Evolutionary conservation across 345 rosid species (phyloP).

Genomic region (Syzygium aromaticum): DNA sequence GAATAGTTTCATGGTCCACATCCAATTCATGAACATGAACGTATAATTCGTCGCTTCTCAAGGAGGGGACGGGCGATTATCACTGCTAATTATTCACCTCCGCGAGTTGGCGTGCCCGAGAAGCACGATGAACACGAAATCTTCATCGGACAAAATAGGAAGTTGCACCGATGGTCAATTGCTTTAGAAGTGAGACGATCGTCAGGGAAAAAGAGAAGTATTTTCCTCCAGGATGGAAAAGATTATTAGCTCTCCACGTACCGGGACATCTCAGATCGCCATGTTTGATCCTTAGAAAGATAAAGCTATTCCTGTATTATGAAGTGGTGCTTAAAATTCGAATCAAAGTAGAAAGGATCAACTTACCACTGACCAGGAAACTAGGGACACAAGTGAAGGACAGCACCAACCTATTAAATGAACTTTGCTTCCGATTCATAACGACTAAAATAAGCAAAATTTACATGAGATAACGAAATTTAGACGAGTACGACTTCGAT

Average conservation of each 20-base stretch:
- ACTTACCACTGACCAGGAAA: background rate
- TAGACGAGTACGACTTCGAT: background rate
- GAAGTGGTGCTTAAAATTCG: background rate
- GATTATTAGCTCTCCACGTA: background rate
- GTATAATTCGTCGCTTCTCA: background rate
- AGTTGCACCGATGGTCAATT: background rate
- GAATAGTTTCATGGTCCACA: background rate
- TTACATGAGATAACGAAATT: background rate
- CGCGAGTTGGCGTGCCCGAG: background rate
- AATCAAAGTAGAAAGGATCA: background rate
- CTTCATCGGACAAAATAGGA: background rate
- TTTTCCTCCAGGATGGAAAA: background rate
- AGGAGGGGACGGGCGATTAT: background rate
- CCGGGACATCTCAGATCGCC: background rate
- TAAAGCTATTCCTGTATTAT: background rate
- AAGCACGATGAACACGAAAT: background rate
- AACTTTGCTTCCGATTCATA: background rate
- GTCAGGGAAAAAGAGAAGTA: background rate
- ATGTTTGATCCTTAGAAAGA: background rate
- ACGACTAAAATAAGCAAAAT: background rate
- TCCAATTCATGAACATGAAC: background rate
- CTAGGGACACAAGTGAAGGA: background rate
- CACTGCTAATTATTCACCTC: background rate
- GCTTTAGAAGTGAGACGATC: background rate
- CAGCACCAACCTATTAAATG: background rate